A percentile compares a stretch with the other conserved stretches of the same genome.
Evolutionary conservation across 169 alveolate species (phyloP).

Genomic region (Plasmodium berghei): DNA sequence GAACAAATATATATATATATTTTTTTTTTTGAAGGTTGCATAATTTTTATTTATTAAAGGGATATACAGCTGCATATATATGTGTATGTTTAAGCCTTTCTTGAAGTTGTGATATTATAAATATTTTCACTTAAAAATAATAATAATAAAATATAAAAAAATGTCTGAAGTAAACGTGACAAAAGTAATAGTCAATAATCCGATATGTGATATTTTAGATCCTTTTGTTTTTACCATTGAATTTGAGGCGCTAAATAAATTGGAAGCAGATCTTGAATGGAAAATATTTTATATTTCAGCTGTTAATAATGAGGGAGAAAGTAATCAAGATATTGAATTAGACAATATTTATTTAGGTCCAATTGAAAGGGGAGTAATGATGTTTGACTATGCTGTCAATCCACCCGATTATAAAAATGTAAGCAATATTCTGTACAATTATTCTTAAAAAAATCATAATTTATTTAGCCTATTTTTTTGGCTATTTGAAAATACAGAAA

Average conservation of each 20-base stretch:
- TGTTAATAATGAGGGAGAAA: constrained; percentile 80
- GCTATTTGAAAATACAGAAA: too few species aligned
- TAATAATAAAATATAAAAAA: constrained; percentile 52
- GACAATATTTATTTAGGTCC: constrained; percentile 96
- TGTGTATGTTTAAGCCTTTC: constrained; percentile 6
- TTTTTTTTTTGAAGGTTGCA: background rate
- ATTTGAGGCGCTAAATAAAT: constrained; percentile 93
- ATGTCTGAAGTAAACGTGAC: constrained; percentile 97
- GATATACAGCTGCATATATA: background rate
- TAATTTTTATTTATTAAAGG: constrained; percentile 1
- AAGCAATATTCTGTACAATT: background rate
- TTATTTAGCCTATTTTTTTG: too few species aligned
- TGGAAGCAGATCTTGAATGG: constrained; percentile 95
- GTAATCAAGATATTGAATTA: constrained; percentile 93
- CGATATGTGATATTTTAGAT: constrained; percentile 91
- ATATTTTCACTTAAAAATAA: background rate
- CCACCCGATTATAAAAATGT: constrained; percentile 95
- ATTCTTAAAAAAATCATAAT: background rate
- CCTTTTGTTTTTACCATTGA: constrained; percentile 94
- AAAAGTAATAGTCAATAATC: constrained; percentile 92
- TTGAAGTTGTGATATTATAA: background rate
- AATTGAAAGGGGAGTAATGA: constrained; percentile 93
- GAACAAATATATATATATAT: background rate
- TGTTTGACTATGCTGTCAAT: constrained; percentile 93
- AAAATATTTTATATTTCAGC: constrained; percentile 89